Conservation (phyloP, 495 filamentous ascomycete genomes). For the Daldinia decipiens region DNA sequence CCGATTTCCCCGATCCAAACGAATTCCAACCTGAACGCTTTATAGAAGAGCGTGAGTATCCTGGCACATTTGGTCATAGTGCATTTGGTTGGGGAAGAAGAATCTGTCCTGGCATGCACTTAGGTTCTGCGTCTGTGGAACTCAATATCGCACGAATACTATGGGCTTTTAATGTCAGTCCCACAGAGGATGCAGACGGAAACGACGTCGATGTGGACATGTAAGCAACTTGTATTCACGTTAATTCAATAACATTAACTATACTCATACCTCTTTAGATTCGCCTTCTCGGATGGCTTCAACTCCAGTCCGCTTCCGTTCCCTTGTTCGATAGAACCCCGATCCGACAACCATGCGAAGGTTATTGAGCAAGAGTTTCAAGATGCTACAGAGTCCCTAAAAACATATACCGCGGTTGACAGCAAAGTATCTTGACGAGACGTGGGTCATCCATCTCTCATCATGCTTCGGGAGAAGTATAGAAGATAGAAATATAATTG, state of each 20-base stretch:
- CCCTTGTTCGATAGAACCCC: conserved; percentile 54
- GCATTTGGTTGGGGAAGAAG: conserved; percentile 68
- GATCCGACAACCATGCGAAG: conserved; percentile 46
- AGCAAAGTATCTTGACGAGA: conserved; percentile 33
- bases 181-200: conserved; percentile 56
- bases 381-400: conserved; percentile 45
- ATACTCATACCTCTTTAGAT: conserved; percentile 41
- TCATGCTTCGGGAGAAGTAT: background rate
- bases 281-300: conserved; percentile 63
- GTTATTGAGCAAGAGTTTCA: conserved; percentile 49
- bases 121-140: conserved; percentile 61
- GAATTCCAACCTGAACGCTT: conserved; percentile 60
- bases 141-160: conserved; percentile 64
- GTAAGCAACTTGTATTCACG: conserved; percentile 33
- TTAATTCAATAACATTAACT: background rate
- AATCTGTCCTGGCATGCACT: conserved; percentile 65
- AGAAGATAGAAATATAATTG: background rate
- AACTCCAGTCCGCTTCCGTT: conserved; percentile 64
- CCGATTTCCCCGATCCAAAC: conserved; percentile 67
- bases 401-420: conserved; percentile 42
- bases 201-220: conserved; percentile 62
- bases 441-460: background rate
- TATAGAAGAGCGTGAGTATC: conserved; percentile 56
- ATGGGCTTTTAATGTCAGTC: conserved; percentile 62
- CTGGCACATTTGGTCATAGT: conserved; percentile 63